phyloP scores from a whole-genome alignment of 139 green algal genomes.

The Chlamydomonas sp. region DNA sequence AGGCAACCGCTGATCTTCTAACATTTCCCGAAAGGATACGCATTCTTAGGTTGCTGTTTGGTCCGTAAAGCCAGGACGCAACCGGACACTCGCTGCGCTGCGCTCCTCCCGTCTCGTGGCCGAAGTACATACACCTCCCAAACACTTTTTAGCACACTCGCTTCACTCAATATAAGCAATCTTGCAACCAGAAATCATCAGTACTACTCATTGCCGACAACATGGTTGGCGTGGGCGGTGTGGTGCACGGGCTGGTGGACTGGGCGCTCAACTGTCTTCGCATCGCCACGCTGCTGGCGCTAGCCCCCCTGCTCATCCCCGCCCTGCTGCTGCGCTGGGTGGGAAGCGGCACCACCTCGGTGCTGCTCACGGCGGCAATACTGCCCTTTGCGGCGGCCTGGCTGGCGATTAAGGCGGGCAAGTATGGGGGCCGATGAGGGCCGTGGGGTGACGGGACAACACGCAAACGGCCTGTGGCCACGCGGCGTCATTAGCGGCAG shows the following conservation, averaged over 20 bases:
- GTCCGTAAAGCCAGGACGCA: too few species aligned
- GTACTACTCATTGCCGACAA: not conserved
- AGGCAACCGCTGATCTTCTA: too few species aligned
- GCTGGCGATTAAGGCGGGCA: conserved; percentile 12
- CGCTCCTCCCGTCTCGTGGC: too few species aligned
- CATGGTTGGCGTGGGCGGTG: not conserved
- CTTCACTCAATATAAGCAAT: too few species aligned
- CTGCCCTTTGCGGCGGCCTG: conserved; percentile 13
- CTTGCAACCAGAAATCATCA: not conserved
- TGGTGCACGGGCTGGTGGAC: conserved; percentile 2
- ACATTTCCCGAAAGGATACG: too few species aligned
- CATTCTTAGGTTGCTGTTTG: too few species aligned
- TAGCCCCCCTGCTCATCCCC: conserved; percentile 22
- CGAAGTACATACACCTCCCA: too few species aligned
- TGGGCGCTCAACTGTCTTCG: conserved; percentile 15
- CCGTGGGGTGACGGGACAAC: too few species aligned
- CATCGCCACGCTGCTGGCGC: not conserved
- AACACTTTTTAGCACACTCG: too few species aligned
- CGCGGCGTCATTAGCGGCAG: too few species aligned
- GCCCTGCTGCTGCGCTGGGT: conserved; percentile 7
- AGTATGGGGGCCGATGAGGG: not conserved
- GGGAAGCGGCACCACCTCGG: not conserved
- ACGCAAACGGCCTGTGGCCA: too few species aligned
- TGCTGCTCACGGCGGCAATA: not conserved
- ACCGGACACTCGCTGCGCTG: too few species aligned